Evolutionary conservation across 2,329 filamentous ascomycete genomes (phyloP).

Genomic region (Cercospora zeae-maydis): DNA sequence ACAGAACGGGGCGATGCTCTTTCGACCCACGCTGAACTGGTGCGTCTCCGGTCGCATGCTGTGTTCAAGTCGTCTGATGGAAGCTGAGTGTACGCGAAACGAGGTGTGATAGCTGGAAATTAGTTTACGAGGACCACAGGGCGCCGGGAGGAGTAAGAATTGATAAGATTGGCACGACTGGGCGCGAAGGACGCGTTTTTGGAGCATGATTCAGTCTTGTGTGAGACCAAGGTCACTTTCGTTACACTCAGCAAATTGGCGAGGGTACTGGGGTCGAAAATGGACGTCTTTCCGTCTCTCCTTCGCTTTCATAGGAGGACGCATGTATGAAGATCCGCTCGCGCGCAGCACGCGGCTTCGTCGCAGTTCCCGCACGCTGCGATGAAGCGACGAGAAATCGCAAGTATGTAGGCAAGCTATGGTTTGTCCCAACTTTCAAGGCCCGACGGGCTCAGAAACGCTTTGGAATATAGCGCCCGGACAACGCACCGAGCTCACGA

Average conservation of each 20-base stretch:
- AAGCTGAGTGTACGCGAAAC: neutral
- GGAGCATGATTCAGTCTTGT: neutral
- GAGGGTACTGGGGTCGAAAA: neutral
- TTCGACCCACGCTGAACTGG: no score
- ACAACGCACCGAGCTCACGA: constrained; percentile 63
- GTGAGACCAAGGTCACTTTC: neutral
- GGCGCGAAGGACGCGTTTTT: neutral
- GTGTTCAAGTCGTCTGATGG: neutral
- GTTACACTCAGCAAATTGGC: neutral
- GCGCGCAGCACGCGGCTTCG: neutral
- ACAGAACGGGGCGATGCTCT: neutral
- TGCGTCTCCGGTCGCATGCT: no score
- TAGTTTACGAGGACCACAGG: neutral
- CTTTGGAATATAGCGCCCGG: constrained; percentile 81
- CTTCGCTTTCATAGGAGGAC: neutral
- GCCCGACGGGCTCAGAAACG: constrained; percentile 87
- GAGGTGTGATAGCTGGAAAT: neutral
- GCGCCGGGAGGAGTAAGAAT: neutral
- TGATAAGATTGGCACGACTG: neutral
- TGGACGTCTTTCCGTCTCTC: neutral
- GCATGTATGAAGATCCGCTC: neutral
- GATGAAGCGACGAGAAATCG: neutral
- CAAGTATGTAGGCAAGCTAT: constrained; percentile 53
- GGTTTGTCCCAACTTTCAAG: constrained; percentile 87
- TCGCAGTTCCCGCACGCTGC: neutral